These are phyloP conservation scores for Nitzschia sp. DNA, from an alignment of 108 stramenopile genomes.

Conservation along the genomic window DNA sequence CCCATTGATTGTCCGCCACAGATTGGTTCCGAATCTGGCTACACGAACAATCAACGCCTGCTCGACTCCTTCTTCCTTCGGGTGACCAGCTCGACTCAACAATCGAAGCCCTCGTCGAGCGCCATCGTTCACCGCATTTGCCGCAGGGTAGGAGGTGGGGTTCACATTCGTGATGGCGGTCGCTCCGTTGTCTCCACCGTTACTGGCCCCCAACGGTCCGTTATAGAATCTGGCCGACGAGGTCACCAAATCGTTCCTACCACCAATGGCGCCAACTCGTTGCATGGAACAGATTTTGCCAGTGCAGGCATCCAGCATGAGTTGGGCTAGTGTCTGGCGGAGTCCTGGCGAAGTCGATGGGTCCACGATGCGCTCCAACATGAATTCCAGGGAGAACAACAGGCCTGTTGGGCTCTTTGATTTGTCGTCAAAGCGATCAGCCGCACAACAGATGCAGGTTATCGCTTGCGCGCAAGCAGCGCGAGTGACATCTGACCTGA, in stretches of 20 bases:
- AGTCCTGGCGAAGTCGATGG: slow-evolving; percentile 65
- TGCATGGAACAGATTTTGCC: slow-evolving; percentile 88
- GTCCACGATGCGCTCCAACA: slow-evolving; percentile 72
- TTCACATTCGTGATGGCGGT: slow-evolving; percentile 61
- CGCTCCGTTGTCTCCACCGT: slow-evolving; percentile 83
- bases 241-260: slow-evolving; percentile 58
- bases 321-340: slow-evolving; percentile 69
- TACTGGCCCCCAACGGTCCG: slow-evolving; percentile 79
- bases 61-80: slow-evolving; percentile 39
- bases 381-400: slow-evolving; percentile 69
- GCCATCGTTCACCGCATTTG: slow-evolving; percentile 85
- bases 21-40: slow-evolving; percentile 72
- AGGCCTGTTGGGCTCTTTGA: slow-evolving; percentile 59
- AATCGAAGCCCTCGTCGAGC: slow-evolving; percentile 73
- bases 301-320: slow-evolving; percentile 88
- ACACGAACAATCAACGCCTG: slow-evolving; percentile 65
- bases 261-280: slow-evolving; percentile 72
- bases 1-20: slow-evolving; percentile 89
- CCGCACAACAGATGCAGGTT: slow-evolving; percentile 78
- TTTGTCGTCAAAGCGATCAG: slow-evolving; percentile 63
- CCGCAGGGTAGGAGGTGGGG: slow-evolving; percentile 67
- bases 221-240: slow-evolving; percentile 64
- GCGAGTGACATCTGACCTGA: slow-evolving; percentile 66
- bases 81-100: slow-evolving; percentile 64
- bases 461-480: slow-evolving; percentile 88